Evolutionary conservation across 106 monocot genomes (phyloP), one percentile per base, ranked within the genome.

Genomic region (Xerophyta viscosa): DNA sequence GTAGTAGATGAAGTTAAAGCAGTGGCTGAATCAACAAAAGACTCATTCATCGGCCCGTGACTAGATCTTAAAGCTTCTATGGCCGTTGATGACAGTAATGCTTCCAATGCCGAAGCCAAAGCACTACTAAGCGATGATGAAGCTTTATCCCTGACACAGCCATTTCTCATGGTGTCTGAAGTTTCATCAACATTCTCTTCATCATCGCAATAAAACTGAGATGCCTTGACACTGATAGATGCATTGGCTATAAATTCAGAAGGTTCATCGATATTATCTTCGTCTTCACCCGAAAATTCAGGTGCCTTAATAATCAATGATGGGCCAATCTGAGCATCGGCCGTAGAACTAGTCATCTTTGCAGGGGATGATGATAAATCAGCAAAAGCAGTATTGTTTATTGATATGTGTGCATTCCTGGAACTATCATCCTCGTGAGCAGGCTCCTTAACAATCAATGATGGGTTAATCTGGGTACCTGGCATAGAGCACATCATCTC

Each of bases 41-140:
- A 27, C 48, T 67, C 36, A 10, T 3, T 8, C 10, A 1, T 39
- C 10, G 15, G 13, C 2, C 6, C 39, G 15, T 12, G 41, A 14
- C 4, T 30, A 21, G 25, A 18, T 17, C 27, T 47, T 19, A 37
- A 26, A 27, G 68, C 24, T 54, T 37, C 52, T 28, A 17, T 27
- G 25, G 44, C 28, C 11, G 72, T 56, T 52, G 80, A 77, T 4
- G 24, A 37, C 26, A 78, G 25, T 37, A 94, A 78, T 61, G 88
- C 88, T 20, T 59, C 67, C 22, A 94, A 55, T 20, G 84, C 78
- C 46, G 81, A 83, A 56, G 73, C 64, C 57, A 88, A 75, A 24
- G 72, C 78, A 31, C 36, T 66, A 41, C 84, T 75, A 46, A 84
- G 61, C 19, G 88, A 75, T 14, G 62, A 24, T 33, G 27, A 27